These are phyloP conservation scores for Myxozyma mucilagina DNA, from an alignment of 805 yeast species.

Conservation along the genomic window DNA sequence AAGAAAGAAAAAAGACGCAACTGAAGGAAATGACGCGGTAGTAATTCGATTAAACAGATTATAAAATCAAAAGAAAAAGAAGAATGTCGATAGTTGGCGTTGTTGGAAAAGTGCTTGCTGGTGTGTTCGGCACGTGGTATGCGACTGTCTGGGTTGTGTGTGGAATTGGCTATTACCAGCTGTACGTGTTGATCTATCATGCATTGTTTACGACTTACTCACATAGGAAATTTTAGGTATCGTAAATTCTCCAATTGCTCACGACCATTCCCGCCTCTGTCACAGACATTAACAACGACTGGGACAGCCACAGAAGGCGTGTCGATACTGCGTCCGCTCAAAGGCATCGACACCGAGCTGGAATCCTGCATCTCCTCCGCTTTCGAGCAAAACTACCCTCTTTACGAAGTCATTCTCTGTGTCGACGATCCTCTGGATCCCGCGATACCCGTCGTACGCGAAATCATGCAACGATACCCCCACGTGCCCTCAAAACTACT, in stretches of 20 bases:
- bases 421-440: conserved; percentile 66
- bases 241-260: conserved; percentile 13
- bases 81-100: not conserved
- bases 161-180: conserved; percentile 23
- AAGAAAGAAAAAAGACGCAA: not conserved
- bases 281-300: not conserved
- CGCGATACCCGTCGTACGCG: conserved; percentile 57
- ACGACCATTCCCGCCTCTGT: conserved; percentile 3
- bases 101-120: not conserved
- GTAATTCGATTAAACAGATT: not conserved
- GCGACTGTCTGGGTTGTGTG: conserved; percentile 24
- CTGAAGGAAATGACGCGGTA: too few relatives aligned
- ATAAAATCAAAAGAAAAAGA: not conserved
- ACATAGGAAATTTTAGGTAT: conserved; percentile 6
- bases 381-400: conserved; percentile 68
- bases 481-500: conserved; percentile 59
- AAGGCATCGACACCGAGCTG: conserved; percentile 80
- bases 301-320: conserved; percentile 55
- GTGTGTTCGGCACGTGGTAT: conserved; percentile 22
- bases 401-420: conserved; percentile 73
- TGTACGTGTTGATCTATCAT: conserved; percentile 8
- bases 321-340: conserved; percentile 76
- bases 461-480: conserved; percentile 55
- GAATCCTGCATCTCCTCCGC: conserved; percentile 66
- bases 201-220: not conserved